Evolutionary conservation across 2,329 filamentous ascomycete species (phyloP), one percentile per base, ranked within the genome.

Genomic region (Fusarium xylarioides): DNA sequence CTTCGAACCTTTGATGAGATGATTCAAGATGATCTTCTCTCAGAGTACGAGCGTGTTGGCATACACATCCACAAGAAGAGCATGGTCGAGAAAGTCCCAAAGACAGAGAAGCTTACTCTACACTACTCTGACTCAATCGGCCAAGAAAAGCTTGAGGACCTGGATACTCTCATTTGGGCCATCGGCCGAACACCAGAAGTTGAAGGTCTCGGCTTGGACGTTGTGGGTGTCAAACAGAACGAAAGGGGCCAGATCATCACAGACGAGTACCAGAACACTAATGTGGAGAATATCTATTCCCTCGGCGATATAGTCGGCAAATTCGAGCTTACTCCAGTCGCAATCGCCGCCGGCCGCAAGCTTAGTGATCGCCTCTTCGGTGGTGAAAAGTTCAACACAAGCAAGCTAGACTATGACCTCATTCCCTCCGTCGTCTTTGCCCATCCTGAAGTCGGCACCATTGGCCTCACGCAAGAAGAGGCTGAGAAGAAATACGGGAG

Each of bases 371-470:
- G 35, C 3, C 37, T 55, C 14, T 55, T 55, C 15, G 26, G 52
- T 1, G 52, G 52, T 19, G 26, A 42, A 15, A 3, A 19, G 0
- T 42, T 42, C 4, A 5, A 0, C 21, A 42, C 0, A 11, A 55
- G 37, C 4, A 42, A 55, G 15, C 37, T 55, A 8, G 11, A 32
- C 15, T 55, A 42, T 5, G 1, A 23, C 5, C 52, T 42, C 4
- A 55, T 55, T 55, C 52, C 37, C 3, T 55, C 52, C 6, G 52
- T 55, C 11, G 19, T 55, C 7, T 55, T 55, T 42, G 37, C 52
- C 3, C 52, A 55, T 42, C 52, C 52, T 14, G 52, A 55, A 4
- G 52, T 55, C 0, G 35, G 52, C 4, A 30, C 37, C 0, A 55
- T 42, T n/a, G 35, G 52, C 19, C 15, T 55, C 5, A 55, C 52